These are phyloP conservation scores for Peronospora destructor DNA, from an alignment of 352 stramenopile genomes.

Conservation along the genomic window DNA sequence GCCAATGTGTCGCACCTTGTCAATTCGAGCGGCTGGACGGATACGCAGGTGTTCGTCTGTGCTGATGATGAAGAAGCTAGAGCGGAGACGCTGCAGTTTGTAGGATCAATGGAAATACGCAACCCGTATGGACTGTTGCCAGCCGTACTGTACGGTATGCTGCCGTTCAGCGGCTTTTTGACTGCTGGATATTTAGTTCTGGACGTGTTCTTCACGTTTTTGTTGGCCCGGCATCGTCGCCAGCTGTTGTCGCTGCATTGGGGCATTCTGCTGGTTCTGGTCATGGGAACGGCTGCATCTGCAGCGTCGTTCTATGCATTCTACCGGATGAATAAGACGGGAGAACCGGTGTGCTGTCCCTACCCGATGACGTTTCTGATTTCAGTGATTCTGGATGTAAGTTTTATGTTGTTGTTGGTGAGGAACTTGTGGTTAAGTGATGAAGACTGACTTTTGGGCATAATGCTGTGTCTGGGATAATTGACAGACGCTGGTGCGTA, in stretches of 20 bases:
- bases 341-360: conserved; percentile 83
- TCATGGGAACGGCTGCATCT: conserved; percentile 58
- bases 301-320: conserved; percentile 81
- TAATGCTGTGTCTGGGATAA: conserved; percentile 3
- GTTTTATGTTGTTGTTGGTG: conserved; percentile 10
- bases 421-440: background rate
- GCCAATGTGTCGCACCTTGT: conserved; percentile 54
- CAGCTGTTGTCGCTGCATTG: conserved; percentile 77
- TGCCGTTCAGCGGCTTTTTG: conserved; percentile 76
- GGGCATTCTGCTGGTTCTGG: conserved; percentile 73
- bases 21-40: conserved; percentile 60
- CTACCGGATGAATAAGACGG: conserved; percentile 84
- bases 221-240: conserved; percentile 61
- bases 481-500: conserved; percentile 64
- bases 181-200: conserved; percentile 70
- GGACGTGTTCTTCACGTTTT: conserved; percentile 66
- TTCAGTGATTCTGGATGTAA: conserved; percentile 75
- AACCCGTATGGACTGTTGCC: conserved; percentile 80
- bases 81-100: conserved; percentile 50
- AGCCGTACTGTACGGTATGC: conserved; percentile 76
- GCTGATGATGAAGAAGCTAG: conserved; percentile 39
- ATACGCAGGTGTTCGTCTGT: conserved; percentile 79
- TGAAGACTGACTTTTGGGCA: conserved; percentile 6
- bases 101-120: conserved; percentile 63
- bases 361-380: conserved; percentile 82